These are phyloP conservation scores for Podospora comata DNA, from an alignment of 495 filamentous ascomycete genomes.

Conservation along the genomic window DNA sequence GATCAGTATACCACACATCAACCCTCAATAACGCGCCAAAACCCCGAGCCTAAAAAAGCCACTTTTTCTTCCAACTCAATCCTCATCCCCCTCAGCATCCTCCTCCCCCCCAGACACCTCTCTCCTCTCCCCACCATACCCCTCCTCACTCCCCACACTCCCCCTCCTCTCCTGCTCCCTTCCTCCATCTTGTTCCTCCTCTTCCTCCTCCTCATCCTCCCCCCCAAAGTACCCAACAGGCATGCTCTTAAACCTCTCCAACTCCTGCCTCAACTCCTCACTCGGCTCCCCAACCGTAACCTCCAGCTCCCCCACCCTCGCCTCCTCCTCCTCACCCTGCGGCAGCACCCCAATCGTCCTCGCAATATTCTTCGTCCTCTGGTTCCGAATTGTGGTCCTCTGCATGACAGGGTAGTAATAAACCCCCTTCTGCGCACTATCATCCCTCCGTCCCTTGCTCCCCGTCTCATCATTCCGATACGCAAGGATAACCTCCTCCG, in stretches of 20 bases:
- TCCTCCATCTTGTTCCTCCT: constrained; percentile 11
- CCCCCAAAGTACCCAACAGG: constrained; percentile 38
- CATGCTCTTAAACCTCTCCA: constrained; percentile 40
- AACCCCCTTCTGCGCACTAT: constrained; percentile 59
- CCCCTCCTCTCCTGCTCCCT: constrained; percentile 13
- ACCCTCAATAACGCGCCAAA: too few relatives aligned
- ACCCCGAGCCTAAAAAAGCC: too few relatives aligned
- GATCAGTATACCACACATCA: too few relatives aligned
- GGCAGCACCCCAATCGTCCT: constrained; percentile 38
- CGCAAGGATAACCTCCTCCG: constrained; percentile 53
- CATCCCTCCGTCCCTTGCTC: constrained; percentile 19
- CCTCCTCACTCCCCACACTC: constrained; percentile 7
- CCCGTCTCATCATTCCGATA: constrained; percentile 45
- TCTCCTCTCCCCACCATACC: constrained; percentile 8
- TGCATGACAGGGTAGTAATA: constrained; percentile 90
- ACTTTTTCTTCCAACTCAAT: constrained; percentile 16
- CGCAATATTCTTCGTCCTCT: constrained; percentile 55
- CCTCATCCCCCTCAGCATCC: constrained; percentile 34
- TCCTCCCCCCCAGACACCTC: constrained; percentile 1
- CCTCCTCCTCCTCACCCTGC: constrained; percentile 37
- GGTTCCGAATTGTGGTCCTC: constrained; percentile 53
- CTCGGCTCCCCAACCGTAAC: constrained; percentile 43
- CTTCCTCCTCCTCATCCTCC: constrained; percentile 22
- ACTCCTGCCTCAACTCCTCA: constrained; percentile 38
- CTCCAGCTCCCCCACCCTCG: constrained; percentile 43